Base-by-base conservation (phyloP, 2,329 filamentous ascomycete species). In the Paecilomyces sp. region DNA sequence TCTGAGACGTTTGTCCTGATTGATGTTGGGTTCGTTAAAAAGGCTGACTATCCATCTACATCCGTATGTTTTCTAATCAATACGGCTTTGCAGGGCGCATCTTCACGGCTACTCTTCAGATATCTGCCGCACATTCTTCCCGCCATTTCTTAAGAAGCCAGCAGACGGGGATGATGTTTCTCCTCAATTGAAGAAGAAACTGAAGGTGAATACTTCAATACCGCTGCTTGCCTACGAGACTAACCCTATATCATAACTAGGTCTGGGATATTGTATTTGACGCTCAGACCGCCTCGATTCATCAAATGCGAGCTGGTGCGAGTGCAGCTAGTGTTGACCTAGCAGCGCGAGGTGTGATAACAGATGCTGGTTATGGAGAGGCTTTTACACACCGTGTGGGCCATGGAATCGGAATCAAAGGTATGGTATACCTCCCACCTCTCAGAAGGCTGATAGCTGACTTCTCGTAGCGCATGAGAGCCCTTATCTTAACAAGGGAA, bases 401-500 rank as follows among this genome's bases (percentile, higher is more conserved):
- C 0, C 85, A 88, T 64, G 82, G 85, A 1, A 86, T 88, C 55
- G 85, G 85, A 0, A 86, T 88, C 67, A 87, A 88, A 71, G 85
- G 67, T 12, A 54, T 58, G 25, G 8, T 12, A 50, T 25, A 11
- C 24, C 1, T 41, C 8, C 33, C 22, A 1, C 41, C 30, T 30
- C 8, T 53, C 11, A 13, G 13, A 7, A 53, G 3, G 25, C 22
- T 15, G 9, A 57, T 50, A 24, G 24, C 15, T 57, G 33, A 24
- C 53, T 2, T 15, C 13, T 5, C 25, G 7, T 36, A 68, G 67
- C 85, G 1, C 85, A 87, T 63, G 85, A 88, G 67, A 84, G 82
- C 31, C 85, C 85, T 0, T 88, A 87, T 63, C 72, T 88, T 33
- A 86, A 88, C 67, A 84, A 86, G 65, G 85, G 83, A 60, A 88